Conservation (phyloP, 768 basidiomycete genomes). For the Termitomyces bulborhizus region DNA sequence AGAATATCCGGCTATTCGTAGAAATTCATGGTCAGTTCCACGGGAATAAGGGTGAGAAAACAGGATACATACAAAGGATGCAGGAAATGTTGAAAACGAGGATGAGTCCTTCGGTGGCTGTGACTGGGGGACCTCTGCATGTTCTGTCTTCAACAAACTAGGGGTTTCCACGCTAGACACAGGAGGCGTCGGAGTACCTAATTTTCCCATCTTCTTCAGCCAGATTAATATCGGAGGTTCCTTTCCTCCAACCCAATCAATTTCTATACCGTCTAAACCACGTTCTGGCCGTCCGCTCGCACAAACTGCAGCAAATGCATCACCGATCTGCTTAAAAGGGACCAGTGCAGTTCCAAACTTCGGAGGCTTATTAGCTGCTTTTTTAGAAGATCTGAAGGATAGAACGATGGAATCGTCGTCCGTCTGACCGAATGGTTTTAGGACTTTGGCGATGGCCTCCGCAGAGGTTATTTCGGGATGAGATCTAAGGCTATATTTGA, state of each 20-base stretch:
- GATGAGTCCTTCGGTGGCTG: slow-evolving; percentile 21
- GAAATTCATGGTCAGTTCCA: too few species aligned
- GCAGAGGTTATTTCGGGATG: slow-evolving; percentile 53
- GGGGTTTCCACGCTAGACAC: neutral
- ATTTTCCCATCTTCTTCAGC: slow-evolving; percentile 67
- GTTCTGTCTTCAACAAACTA: slow-evolving; percentile 5
- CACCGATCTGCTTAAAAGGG: slow-evolving; percentile 68
- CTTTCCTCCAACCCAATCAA: slow-evolving; percentile 59
- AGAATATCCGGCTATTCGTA: slow-evolving; percentile 22
- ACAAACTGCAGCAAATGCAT: slow-evolving; percentile 73
- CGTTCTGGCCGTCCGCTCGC: slow-evolving; percentile 45
- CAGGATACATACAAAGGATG: slow-evolving; percentile 40
- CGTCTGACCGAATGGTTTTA: slow-evolving; percentile 55
- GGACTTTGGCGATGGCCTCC: slow-evolving; percentile 40
- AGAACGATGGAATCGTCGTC: slow-evolving; percentile 65
- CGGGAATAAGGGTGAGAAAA: neutral
- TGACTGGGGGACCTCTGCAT: slow-evolving; percentile 23
- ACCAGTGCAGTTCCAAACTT: slow-evolving; percentile 69
- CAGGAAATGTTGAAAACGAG: slow-evolving; percentile 60
- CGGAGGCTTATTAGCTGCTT: slow-evolving; percentile 46
- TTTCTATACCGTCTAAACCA: slow-evolving; percentile 44
- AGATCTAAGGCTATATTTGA: slow-evolving; percentile 59
- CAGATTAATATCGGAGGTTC: slow-evolving; percentile 71
- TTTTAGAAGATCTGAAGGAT: slow-evolving; percentile 57
- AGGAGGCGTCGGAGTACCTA: slow-evolving; percentile 27